Conservation (phyloP, 352 stramenopile species). For the Phytophthora podocarpi region DNA sequence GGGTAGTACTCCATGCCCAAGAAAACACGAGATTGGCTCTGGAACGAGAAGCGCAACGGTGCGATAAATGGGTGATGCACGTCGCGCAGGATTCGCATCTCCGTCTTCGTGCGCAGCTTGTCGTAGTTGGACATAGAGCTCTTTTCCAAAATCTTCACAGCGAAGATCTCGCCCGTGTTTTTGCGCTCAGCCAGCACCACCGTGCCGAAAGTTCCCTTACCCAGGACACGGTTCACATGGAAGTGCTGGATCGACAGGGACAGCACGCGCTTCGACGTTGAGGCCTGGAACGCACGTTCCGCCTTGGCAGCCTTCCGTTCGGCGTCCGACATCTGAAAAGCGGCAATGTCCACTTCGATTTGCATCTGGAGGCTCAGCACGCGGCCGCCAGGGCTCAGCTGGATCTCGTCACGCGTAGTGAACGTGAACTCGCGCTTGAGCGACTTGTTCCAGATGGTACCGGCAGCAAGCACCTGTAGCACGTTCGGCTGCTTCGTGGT, state of each 20-base stretch:
- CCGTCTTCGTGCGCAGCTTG: constrained; percentile 93
- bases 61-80: constrained; percentile 94
- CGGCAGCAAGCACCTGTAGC: constrained; percentile 70
- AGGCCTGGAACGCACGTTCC: constrained; percentile 70
- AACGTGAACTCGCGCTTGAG: constrained; percentile 82
- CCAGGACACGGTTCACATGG: constrained; percentile 93
- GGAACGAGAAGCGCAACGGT: constrained; percentile 87
- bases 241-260: constrained; percentile 94
- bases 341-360: constrained; percentile 82
- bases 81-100: constrained; percentile 91
- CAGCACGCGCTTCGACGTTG: constrained; percentile 82
- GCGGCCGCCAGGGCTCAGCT: constrained; percentile 75
- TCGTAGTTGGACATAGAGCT: constrained; percentile 91
- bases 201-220: constrained; percentile 96
- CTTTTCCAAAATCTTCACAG: constrained; percentile 94
- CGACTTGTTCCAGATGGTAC: constrained; percentile 84
- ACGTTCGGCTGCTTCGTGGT: constrained; percentile 85
- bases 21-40: constrained; percentile 82
- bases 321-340: constrained; percentile 79
- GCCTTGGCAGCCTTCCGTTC: constrained; percentile 72
- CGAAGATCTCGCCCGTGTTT: constrained; percentile 89
- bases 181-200: constrained; percentile 86
- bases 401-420: constrained; percentile 83
- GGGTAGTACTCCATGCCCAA: constrained; percentile 89
- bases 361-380: constrained; percentile 84